Evolutionary conservation across 148 eudicot genomes (phyloP).

Genomic region (Rhododendron kiyosumense): DNA sequence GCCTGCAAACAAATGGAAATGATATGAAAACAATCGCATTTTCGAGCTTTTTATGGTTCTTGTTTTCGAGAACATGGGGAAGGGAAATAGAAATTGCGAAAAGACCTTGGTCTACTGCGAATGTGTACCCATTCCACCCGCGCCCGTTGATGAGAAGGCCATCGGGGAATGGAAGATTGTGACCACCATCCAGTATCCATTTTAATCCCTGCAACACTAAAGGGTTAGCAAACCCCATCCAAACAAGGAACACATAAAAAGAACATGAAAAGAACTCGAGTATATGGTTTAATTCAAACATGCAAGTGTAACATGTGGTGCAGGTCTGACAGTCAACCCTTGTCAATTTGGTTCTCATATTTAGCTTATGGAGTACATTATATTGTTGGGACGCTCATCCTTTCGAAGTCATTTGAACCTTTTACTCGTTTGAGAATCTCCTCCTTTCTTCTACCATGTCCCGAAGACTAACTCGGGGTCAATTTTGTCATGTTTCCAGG

Average conservation of each 20-base stretch:
- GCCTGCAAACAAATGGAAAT: constrained; percentile 35
- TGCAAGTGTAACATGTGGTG: neutral
- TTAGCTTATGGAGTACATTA: neutral
- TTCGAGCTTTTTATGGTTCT: neutral
- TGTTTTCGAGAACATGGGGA: neutral
- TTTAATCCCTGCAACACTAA: constrained; percentile 42
- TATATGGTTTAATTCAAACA: neutral
- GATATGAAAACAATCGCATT: neutral
- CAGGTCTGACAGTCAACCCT: neutral
- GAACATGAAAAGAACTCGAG: too few species aligned
- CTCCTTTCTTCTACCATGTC: neutral
- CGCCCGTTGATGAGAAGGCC: constrained; percentile 94
- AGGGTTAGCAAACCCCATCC: neutral
- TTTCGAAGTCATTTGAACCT: neutral
- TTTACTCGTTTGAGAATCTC: neutral
- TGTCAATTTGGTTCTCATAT: neutral
- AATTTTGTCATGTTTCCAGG: neutral
- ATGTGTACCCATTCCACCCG: constrained; percentile 89
- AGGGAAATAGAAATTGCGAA: neutral
- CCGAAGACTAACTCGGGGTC: neutral
- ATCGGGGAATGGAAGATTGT: constrained; percentile 68
- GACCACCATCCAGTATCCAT: constrained; percentile 53
- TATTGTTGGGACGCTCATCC: neutral
- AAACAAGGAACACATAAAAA: neutral
- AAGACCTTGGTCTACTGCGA: constrained; percentile 72